Evolutionary conservation across 208 protist species (phyloP).

Genomic region (Leishmania tropica): DNA sequence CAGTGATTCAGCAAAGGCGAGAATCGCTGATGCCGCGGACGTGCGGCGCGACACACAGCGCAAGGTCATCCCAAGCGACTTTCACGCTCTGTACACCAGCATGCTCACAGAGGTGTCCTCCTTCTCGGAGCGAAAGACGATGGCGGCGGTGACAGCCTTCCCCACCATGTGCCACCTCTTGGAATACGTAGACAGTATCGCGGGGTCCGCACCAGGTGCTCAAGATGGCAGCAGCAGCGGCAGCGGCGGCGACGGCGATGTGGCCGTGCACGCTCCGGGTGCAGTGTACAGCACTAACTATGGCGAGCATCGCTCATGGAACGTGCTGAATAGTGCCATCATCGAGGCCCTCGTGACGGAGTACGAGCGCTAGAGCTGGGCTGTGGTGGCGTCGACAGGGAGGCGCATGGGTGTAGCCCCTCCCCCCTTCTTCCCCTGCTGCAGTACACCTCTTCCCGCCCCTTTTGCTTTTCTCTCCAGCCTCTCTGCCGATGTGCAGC

Average conservation of each 20-base stretch:
- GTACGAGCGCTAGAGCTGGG: constrained; percentile 20
- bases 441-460: not conserved
- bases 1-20: not conserved
- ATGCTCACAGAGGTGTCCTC: constrained; percentile 74
- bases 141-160: constrained; percentile 57
- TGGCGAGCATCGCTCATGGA: constrained; percentile 40
- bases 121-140: constrained; percentile 55
- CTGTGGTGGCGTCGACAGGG: not conserved
- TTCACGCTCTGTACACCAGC: constrained; percentile 64
- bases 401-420: too few relatives aligned
- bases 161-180: constrained; percentile 71
- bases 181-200: constrained; percentile 40
- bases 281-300: constrained; percentile 41
- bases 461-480: not conserved
- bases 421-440: not conserved
- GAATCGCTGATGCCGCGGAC: not conserved
- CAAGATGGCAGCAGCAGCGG: not conserved
- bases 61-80: constrained; percentile 74
- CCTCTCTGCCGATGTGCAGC: not conserved
- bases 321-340: constrained; percentile 43
- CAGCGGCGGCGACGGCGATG: too few relatives aligned
- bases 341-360: constrained; percentile 34
- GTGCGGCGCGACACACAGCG: constrained; percentile 53
- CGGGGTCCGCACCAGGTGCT: not conserved
- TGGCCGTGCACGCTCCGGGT: not conserved